phyloP scores from a whole-genome alignment of 2,329 filamentous ascomycete species.

The Mycosphaerelloides madeirae region DNA sequence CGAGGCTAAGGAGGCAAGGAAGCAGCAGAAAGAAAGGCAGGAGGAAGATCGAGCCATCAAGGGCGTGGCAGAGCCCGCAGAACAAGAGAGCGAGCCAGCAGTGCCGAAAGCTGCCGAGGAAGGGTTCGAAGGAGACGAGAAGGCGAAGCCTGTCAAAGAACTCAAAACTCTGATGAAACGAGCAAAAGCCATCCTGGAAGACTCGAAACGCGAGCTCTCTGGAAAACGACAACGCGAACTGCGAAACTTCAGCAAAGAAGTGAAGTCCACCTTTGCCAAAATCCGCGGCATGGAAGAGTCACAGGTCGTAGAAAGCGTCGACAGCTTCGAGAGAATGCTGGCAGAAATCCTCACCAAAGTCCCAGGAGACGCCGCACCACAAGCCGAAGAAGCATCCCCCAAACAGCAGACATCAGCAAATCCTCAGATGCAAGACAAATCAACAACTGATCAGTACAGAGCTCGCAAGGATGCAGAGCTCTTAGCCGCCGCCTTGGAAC shows the following conservation, averaged over 20 bases:
- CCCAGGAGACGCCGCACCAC: slow-evolving; percentile 32
- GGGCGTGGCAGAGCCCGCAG: slow-evolving; percentile 18
- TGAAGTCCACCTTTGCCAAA: slow-evolving; percentile 59
- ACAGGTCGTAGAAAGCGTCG: slow-evolving; percentile 22
- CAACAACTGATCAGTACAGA: slow-evolving; percentile 36
- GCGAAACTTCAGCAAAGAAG: slow-evolving; percentile 63
- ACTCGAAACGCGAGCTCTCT: slow-evolving; percentile 47
- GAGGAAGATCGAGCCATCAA: slow-evolving; percentile 10
- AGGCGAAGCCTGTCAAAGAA: slow-evolving; percentile 30
- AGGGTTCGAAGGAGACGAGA: slow-evolving; percentile 1
- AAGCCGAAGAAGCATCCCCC: slow-evolving; percentile 2
- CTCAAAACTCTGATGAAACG: slow-evolving; percentile 53
- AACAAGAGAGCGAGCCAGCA: slow-evolving; percentile 22
- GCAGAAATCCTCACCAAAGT: slow-evolving; percentile 42
- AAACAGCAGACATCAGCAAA: slow-evolving; percentile 4
- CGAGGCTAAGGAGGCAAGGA: slow-evolving; percentile 21
- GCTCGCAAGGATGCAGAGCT: slow-evolving; percentile 54
- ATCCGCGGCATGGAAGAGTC: slow-evolving; percentile 33
- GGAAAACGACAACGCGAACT: slow-evolving; percentile 72
- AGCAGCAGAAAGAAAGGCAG: slow-evolving; percentile 14
- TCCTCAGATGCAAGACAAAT: slow-evolving; percentile 21
- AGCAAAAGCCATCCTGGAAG: slow-evolving; percentile 57
- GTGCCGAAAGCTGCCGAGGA: slow-evolving; percentile 9
- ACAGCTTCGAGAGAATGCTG: slow-evolving; percentile 33
- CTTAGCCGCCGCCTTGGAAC: slow-evolving; percentile 55